Conservation (phyloP, 2,329 filamentous ascomycete genomes). For the Diplodia intermedia region DNA sequence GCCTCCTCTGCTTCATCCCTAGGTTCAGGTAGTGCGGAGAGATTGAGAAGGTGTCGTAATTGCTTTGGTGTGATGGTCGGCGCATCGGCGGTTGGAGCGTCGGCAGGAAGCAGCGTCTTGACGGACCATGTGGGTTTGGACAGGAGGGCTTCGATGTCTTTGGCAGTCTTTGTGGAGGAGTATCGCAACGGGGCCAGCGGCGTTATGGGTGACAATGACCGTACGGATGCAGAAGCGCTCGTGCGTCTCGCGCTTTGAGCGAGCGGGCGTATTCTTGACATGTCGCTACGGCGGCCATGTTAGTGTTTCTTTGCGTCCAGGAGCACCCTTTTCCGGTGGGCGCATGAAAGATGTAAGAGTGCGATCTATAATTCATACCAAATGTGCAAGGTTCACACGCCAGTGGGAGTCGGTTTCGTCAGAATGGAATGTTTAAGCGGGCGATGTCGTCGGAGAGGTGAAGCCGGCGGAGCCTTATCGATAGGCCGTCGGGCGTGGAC, state of each 20-base stretch:
- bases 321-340: neutral
- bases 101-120: slow-evolving; percentile 69
- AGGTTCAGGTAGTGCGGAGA: slow-evolving; percentile 85
- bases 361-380: neutral
- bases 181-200: neutral
- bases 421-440: neutral
- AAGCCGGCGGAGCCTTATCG: slow-evolving; percentile 18
- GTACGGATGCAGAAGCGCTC: neutral
- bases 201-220: neutral
- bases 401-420: neutral
- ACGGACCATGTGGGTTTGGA: slow-evolving; percentile 84
- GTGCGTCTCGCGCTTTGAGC: slow-evolving; percentile 1
- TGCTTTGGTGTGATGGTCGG: slow-evolving; percentile 66
- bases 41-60: slow-evolving; percentile 82
- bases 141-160: slow-evolving; percentile 56
- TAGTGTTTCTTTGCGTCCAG: neutral
- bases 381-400: neutral
- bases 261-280: slow-evolving; percentile 2
- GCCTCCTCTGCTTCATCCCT: slow-evolving; percentile 66
- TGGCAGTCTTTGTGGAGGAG: slow-evolving; percentile 10
- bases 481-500: slow-evolving; percentile 10
- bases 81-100: slow-evolving; percentile 40
- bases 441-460: slow-evolving; percentile 13
- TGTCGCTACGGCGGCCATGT: neutral
- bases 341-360: neutral